Conservation (phyloP, 352 stramenopile genomes). For the Phytophthora sp. region DNA sequence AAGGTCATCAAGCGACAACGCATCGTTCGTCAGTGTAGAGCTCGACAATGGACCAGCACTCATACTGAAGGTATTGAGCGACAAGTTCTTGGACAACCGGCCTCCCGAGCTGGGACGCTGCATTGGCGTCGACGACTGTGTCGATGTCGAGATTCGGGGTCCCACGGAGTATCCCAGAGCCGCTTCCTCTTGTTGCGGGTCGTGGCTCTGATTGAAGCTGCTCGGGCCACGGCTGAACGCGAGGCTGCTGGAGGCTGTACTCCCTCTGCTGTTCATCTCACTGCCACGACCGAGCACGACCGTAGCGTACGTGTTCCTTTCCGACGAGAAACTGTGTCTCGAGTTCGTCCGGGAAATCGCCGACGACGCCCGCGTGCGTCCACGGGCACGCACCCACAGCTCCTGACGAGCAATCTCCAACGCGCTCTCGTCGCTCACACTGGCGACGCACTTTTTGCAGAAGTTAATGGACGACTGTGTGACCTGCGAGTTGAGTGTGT, state of each 20-base stretch:
- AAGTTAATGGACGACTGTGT: constrained; percentile 61
- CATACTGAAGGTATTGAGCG: constrained; percentile 24
- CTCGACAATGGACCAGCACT: constrained; percentile 25
- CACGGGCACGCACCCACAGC: constrained; percentile 44
- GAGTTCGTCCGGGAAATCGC: constrained; percentile 18
- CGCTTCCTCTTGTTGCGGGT: constrained; percentile 23
- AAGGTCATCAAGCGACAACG: constrained; percentile 53
- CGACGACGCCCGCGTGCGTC: constrained; percentile 47
- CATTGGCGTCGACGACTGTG: constrained; percentile 22
- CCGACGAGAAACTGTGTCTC: constrained; percentile 43
- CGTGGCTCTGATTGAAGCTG: constrained; percentile 32
- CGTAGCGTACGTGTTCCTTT: constrained; percentile 50
- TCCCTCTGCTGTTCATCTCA: constrained; percentile 35
- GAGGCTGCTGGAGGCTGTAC: constrained; percentile 26
- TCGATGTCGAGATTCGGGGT: constrained; percentile 26
- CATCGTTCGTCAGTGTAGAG: constrained; percentile 45
- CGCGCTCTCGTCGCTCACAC: constrained; percentile 59
- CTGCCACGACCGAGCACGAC: constrained; percentile 40
- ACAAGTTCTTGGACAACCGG: constrained; percentile 28
- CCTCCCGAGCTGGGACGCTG: constrained; percentile 25
- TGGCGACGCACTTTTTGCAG: constrained; percentile 68
- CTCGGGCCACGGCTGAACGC: constrained; percentile 22
- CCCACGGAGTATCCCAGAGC: constrained; percentile 34
- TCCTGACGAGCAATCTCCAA: constrained; percentile 68
- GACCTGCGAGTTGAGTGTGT: constrained; percentile 47